Evolutionary conservation across 129 eudicot species (phyloP).

Genomic region (Flaveria bidentis): DNA sequence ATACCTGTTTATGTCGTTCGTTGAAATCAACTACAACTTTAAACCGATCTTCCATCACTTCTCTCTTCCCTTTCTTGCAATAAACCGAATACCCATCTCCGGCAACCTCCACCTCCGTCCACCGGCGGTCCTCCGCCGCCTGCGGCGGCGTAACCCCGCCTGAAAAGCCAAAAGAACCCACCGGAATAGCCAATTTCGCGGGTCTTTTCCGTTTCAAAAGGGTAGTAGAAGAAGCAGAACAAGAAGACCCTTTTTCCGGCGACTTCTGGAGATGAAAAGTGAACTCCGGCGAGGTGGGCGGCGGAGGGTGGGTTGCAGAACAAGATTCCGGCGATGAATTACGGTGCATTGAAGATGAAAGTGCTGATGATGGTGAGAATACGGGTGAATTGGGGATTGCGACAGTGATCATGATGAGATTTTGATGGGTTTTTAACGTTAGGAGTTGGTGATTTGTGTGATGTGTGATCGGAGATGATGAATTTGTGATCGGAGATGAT

Average conservation of each 20-base stretch:
- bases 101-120: conserved; percentile 54
- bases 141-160: conserved; percentile 16
- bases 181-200: conserved; percentile 69
- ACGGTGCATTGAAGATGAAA: conserved; percentile 35
- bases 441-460: conserved; percentile 25
- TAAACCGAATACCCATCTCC: conserved; percentile 81
- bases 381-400: conserved; percentile 64
- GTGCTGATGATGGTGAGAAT: conserved; percentile 49
- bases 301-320: conserved; percentile 3
- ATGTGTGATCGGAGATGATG: neutral
- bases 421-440: conserved; percentile 38
- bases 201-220: conserved; percentile 83
- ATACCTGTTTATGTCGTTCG: conserved; percentile 78
- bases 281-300: conserved; percentile 35
- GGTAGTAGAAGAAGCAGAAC: conserved; percentile 25
- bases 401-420: conserved; percentile 40
- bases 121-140: conserved; percentile 25
- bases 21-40: conserved; percentile 52
- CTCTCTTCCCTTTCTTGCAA: conserved; percentile 83
- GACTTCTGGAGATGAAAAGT: conserved; percentile 43
- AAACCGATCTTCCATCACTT: conserved; percentile 84
- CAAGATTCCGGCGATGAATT: conserved; percentile 39
- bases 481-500: neutral
- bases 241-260: conserved; percentile 27
- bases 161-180: conserved; percentile 33